Percentiles rank a stretch among this genome's conserved stretches.
phyloP scores from a whole-genome alignment of 805 yeast genomes.

The Sugiyamaella qingdaonensis region DNA sequence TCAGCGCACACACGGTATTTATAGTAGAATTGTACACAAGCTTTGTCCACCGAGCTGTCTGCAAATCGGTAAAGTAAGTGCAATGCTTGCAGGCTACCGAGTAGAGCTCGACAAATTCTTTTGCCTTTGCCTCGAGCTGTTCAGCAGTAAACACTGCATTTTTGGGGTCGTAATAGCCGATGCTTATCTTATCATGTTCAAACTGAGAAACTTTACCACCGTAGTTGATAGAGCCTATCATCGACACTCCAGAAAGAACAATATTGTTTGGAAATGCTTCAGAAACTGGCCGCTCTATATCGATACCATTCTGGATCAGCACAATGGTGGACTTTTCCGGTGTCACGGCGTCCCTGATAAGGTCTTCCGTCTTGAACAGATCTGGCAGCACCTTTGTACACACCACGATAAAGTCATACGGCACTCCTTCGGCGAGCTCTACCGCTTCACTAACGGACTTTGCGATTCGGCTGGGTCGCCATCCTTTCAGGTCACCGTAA shows the following conservation, averaged over 20 bases:
- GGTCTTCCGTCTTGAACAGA: conserved; percentile 47
- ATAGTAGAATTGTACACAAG: conserved; percentile 65
- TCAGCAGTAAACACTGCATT: conserved; percentile 20
- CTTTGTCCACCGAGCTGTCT: conserved; percentile 58
- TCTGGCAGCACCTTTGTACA: conserved; percentile 67
- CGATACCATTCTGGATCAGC: conserved; percentile 64
- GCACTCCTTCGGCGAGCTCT: conserved; percentile 42
- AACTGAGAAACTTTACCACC: conserved; percentile 49
- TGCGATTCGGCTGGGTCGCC: conserved; percentile 47
- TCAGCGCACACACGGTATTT: conserved; percentile 59
- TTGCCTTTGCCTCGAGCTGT: conserved; percentile 33
- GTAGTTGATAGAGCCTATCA: conserved; percentile 55
- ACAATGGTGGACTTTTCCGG: conserved; percentile 46
- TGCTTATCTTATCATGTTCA: conserved; percentile 46
- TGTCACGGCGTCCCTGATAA: conserved; percentile 48
- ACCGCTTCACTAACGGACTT: conserved; percentile 42
- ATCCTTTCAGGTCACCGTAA: conserved; percentile 51
- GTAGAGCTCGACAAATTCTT: conserved; percentile 46
- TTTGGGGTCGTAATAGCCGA: conserved; percentile 46
- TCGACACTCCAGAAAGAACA: conserved; percentile 59
- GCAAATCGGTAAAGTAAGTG: conserved; percentile 42
- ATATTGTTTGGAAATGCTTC: conserved; percentile 47
- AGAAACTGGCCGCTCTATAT: conserved; percentile 53
- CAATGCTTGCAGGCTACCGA: conserved; percentile 41
- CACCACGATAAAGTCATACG: conserved; percentile 56